phyloP scores from a whole-genome alignment of 352 stramenopile genomes.

The Pythium aristosporum region DNA sequence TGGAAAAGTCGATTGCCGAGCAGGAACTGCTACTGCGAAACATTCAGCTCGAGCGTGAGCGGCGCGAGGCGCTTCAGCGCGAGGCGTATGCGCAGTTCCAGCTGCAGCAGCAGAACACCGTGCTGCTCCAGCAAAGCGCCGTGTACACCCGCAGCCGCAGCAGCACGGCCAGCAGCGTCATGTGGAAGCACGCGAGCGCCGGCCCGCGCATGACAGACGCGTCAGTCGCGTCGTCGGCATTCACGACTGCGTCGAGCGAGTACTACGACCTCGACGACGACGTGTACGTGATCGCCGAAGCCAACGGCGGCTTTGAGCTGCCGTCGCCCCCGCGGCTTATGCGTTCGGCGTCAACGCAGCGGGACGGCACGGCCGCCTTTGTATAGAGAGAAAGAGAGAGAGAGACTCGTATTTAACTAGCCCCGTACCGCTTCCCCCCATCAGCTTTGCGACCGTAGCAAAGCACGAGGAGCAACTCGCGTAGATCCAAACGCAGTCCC shows the following conservation, averaged over 20 bases:
- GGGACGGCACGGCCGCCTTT: slow-evolving; percentile 14
- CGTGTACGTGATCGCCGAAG: slow-evolving; percentile 18
- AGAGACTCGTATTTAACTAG: background rate
- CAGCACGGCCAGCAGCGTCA: slow-evolving; percentile 8
- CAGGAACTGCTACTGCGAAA: slow-evolving; percentile 59
- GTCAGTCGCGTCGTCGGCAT: slow-evolving; percentile 21
- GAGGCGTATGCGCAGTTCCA: slow-evolving; percentile 16
- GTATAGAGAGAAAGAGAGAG: background rate
- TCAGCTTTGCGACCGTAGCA: no score
- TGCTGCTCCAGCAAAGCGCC: slow-evolving; percentile 15
- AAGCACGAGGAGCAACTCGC: no score
- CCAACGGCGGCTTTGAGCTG: slow-evolving; percentile 5
- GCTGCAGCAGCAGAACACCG: slow-evolving; percentile 27
- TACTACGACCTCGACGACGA: slow-evolving; percentile 21
- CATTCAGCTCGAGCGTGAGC: slow-evolving; percentile 50
- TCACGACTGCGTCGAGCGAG: slow-evolving; percentile 16
- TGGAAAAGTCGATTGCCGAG: slow-evolving; percentile 65
- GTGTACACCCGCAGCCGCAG: background rate
- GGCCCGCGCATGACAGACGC: slow-evolving; percentile 18
- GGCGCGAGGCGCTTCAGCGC: slow-evolving; percentile 30
- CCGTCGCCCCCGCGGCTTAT: slow-evolving; percentile 16
- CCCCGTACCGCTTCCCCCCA: no score
- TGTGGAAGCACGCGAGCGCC: slow-evolving; percentile 17
- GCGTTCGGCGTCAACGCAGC: background rate
- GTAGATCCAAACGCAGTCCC: no score